Evolutionary conservation across 192 early-diverging fungal genomes (phyloP).

Genomic region (Backusella circina): DNA sequence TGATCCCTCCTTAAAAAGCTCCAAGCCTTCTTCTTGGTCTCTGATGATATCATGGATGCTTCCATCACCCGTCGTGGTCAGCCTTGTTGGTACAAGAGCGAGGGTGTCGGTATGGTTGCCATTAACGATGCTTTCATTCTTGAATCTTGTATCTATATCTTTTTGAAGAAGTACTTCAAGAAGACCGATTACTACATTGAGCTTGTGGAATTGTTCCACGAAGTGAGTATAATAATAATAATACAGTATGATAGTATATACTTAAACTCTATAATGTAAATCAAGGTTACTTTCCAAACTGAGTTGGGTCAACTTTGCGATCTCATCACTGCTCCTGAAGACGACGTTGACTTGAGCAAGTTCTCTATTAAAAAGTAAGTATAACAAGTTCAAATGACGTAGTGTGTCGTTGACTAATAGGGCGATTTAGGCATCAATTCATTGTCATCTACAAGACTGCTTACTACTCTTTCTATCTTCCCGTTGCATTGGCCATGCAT

Average conservation of each 20-base stretch:
- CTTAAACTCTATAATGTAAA: background rate
- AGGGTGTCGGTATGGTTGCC: conserved; percentile 82
- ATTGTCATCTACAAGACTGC: conserved; percentile 99
- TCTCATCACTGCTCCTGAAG: conserved; percentile 97
- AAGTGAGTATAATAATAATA: conserved; percentile 37
- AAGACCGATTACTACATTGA: conserved; percentile 83
- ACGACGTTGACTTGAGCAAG: conserved; percentile 84
- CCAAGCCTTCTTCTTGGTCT: conserved; percentile 97
- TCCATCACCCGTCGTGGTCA: conserved; percentile 95
- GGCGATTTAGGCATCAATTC: conserved; percentile 61
- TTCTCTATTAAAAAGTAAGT: conserved; percentile 89
- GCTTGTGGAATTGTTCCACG: conserved; percentile 92
- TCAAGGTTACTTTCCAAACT: conserved; percentile 85
- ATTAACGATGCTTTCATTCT: conserved; percentile 97
- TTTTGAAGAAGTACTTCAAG: conserved; percentile 94
- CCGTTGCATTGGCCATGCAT: conserved; percentile 90
- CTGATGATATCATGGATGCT: conserved; percentile 98
- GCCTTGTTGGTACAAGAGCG: conserved; percentile 93
- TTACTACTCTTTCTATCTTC: conserved; percentile 99
- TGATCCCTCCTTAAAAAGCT: conserved; percentile 51
- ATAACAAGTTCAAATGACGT: background rate
- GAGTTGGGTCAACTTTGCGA: conserved; percentile 98
- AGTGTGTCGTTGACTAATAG: background rate
- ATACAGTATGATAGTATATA: background rate
- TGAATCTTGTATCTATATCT: conserved; percentile 87